Evolutionary conservation across 2,329 filamentous ascomycete species (phyloP).

Genomic region (Akanthomyces dipterigenus): DNA sequence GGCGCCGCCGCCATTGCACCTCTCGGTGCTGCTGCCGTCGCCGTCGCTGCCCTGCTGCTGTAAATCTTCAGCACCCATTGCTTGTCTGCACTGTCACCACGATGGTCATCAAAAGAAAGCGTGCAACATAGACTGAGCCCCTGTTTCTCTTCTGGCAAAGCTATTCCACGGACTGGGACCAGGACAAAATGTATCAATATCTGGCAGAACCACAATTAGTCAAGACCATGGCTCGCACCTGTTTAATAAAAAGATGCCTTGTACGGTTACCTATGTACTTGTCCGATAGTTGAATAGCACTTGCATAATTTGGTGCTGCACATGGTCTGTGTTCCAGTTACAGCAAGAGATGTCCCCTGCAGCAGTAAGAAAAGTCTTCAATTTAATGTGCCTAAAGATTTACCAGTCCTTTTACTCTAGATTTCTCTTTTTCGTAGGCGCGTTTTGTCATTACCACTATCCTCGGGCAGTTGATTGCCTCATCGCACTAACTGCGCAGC

Average conservation of each 20-base stretch:
- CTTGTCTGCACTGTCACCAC: too few relatives aligned
- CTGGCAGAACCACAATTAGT: not conserved
- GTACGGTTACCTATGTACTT: not conserved
- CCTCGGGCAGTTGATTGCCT: too few relatives aligned
- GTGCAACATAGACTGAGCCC: too few relatives aligned
- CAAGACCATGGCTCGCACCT: not conserved
- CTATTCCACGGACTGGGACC: not conserved
- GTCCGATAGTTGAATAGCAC: not conserved
- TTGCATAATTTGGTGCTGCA: not conserved
- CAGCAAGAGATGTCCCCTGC: too few relatives aligned
- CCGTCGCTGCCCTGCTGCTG: constrained; percentile 3
- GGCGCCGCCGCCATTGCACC: constrained; percentile 7
- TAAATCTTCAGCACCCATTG: not conserved
- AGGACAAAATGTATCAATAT: constrained; percentile 2
- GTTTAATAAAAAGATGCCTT: not conserved
- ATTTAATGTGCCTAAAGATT: too few relatives aligned
- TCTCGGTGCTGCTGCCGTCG: not conserved
- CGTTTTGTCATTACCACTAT: too few relatives aligned
- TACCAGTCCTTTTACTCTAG: too few relatives aligned
- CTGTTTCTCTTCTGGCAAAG: not conserved
- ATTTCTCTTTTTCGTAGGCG: too few relatives aligned
- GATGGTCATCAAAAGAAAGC: too few relatives aligned
- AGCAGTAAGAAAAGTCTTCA: too few relatives aligned
- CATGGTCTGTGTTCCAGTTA: too few relatives aligned
- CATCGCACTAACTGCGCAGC: too few relatives aligned